These are phyloP conservation scores for Syzygium jambos DNA, from an alignment of 345 rosid species.

Conservation along the genomic window DNA sequence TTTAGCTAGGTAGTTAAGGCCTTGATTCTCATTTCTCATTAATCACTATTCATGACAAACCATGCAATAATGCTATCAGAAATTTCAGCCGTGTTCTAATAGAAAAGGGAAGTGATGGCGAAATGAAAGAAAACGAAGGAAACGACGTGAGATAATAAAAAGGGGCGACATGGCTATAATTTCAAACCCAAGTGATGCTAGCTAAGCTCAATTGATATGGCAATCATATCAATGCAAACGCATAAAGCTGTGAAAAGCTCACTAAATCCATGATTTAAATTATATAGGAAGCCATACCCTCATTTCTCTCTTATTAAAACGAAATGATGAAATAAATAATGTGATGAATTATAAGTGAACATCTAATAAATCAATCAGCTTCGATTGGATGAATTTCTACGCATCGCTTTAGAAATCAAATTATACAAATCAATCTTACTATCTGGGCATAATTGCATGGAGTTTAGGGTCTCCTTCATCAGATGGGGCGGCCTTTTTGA, in stretches of 20 bases:
- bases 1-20: background rate
- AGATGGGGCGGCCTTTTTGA: background rate
- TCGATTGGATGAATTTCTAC: background rate
- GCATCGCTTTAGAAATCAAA: background rate
- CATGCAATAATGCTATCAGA: background rate
- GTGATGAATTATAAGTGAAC: background rate
- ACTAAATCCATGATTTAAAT: background rate
- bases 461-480: background rate
- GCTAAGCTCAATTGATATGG: background rate
- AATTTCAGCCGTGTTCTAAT: background rate
- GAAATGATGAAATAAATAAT: background rate
- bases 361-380: background rate
- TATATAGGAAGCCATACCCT: background rate
- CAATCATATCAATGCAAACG: constrained; percentile 12
- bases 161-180: background rate
- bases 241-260: constrained; percentile 13
- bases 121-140: too few relatives aligned
- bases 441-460: background rate
- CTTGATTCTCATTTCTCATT: background rate
- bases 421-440: background rate
- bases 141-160: background rate
- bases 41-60: background rate
- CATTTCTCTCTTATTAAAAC: background rate
- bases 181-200: background rate
- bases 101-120: background rate